Conservation (phyloP, 108 stramenopile genomes). For the Nitzschia inconspicua region DNA sequence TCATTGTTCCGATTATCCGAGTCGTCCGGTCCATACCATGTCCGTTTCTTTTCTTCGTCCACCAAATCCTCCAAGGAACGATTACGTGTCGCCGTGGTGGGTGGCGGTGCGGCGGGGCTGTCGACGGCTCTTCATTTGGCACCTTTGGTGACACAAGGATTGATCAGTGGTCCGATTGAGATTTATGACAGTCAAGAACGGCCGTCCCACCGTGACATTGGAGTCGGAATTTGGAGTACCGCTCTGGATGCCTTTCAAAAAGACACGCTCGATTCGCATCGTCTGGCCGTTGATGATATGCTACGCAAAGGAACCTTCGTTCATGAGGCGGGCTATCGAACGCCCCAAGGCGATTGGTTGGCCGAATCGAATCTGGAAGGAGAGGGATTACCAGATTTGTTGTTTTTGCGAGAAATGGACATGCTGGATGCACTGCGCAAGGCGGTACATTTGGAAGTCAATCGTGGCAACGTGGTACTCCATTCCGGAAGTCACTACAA, state of each 20-base stretch:
- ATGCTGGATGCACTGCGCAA: conserved; percentile 53
- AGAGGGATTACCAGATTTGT: conserved; percentile 38
- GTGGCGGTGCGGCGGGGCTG: conserved; percentile 77
- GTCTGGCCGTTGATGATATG: conserved; percentile 44
- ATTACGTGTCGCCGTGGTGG: conserved; percentile 74
- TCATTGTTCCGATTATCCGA: too few relatives aligned
- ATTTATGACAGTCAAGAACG: conserved; percentile 49
- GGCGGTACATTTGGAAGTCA: conserved; percentile 56
- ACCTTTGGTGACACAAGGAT: conserved; percentile 56
- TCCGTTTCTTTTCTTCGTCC: conserved; percentile 1
- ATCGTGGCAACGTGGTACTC: conserved; percentile 50
- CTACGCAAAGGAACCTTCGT: conserved; percentile 50
- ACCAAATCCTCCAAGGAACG: conserved; percentile 25
- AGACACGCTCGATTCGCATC: conserved; percentile 48
- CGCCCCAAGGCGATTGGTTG: conserved; percentile 78
- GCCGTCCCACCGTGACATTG: conserved; percentile 31
- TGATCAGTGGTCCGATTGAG: conserved; percentile 73
- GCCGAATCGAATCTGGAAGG: conserved; percentile 58
- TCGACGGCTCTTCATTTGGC: conserved; percentile 79
- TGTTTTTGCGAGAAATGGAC: conserved; percentile 78
- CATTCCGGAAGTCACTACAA: conserved; percentile 27
- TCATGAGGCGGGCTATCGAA: conserved; percentile 74
- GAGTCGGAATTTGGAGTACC: conserved; percentile 86
- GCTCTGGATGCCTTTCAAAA: conserved; percentile 61
- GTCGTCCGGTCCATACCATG: neutral